These are phyloP conservation scores for Mycena kentingensis DNA, from an alignment of 768 basidiomycete species.

Conservation along the genomic window DNA sequence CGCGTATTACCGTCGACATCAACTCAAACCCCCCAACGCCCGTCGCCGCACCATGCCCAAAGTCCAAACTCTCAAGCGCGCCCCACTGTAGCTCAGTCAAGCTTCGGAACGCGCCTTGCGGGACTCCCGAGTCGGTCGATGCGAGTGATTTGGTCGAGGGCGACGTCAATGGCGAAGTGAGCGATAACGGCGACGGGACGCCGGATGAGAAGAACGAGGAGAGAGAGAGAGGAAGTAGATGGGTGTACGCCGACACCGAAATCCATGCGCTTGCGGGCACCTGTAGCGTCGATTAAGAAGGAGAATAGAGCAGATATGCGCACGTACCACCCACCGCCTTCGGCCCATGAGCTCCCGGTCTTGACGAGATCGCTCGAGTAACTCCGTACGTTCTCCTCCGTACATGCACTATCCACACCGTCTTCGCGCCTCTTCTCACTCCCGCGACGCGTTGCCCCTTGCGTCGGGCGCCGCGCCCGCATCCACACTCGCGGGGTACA, in stretches of 20 bases:
- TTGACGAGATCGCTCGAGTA: constrained; percentile 86
- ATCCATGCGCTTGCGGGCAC: constrained; percentile 23
- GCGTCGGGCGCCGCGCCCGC: constrained; percentile 26
- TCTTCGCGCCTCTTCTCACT: constrained; percentile 74
- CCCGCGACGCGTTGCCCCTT: constrained; percentile 53
- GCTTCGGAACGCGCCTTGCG: constrained; percentile 73
- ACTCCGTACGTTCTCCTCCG: constrained; percentile 81
- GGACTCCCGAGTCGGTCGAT: constrained; percentile 35
- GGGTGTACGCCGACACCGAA: constrained; percentile 17
- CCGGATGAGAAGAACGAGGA: background rate
- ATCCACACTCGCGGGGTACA: constrained; percentile 10
- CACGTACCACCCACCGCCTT: constrained; percentile 16
- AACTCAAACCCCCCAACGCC: constrained; percentile 60
- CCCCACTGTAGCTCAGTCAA: constrained; percentile 91
- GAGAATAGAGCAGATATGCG: constrained; percentile 13
- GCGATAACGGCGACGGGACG: background rate
- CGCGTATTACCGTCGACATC: constrained; percentile 68
- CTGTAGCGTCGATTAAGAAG: constrained; percentile 35
- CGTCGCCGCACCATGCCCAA: constrained; percentile 49
- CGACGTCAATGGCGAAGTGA: constrained; percentile 7
- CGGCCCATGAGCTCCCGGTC: constrained; percentile 54
- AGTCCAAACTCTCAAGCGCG: constrained; percentile 85
- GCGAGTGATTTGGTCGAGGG: constrained; percentile 31
- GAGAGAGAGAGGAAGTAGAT: constrained; percentile 7
- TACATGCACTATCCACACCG: constrained; percentile 78